Percentiles rank a stretch among this genome's conserved stretches.
Conservation (phyloP, 495 filamentous ascomycete genomes). For the Tuber umbilicatum region DNA sequence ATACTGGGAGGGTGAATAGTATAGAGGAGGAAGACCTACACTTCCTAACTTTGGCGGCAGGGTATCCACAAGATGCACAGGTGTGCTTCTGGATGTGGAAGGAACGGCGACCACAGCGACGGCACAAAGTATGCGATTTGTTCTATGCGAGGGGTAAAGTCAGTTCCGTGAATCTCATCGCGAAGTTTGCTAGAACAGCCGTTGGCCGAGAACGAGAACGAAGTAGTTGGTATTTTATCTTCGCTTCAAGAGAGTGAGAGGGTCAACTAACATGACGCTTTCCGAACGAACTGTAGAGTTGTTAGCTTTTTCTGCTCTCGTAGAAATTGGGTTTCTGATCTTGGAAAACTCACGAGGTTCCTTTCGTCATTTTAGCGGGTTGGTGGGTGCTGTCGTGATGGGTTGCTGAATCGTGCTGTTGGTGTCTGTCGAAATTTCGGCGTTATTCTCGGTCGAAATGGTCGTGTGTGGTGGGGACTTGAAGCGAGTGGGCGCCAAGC, state of each 20-base stretch:
- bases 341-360: conserved; percentile 40
- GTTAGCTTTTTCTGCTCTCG: conserved; percentile 16
- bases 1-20: neutral
- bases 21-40: conserved; percentile 62
- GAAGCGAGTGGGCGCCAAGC: neutral
- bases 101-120: conserved; percentile 95
- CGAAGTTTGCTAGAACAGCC: neutral
- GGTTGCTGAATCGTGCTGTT: conserved; percentile 25
- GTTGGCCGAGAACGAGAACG: neutral
- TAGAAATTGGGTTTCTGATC: conserved; percentile 2
- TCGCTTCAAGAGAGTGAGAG: conserved; percentile 15
- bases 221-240: conserved; percentile 39
- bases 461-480: neutral
- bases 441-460: conserved; percentile 13
- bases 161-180: conserved; percentile 63
- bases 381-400: conserved; percentile 21
- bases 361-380: conserved; percentile 37
- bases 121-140: conserved; percentile 98
- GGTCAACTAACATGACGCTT: conserved; percentile 41
- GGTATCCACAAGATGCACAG: conserved; percentile 96
- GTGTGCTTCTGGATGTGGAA: conserved; percentile 99
- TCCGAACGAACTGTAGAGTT: conserved; percentile 38
- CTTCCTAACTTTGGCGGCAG: conserved; percentile 90
- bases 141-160: conserved; percentile 97
- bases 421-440: conserved; percentile 28